phyloP scores from a whole-genome alignment of 2,329 filamentous ascomycete genomes.

The Arthrobotrys iridis region DNA sequence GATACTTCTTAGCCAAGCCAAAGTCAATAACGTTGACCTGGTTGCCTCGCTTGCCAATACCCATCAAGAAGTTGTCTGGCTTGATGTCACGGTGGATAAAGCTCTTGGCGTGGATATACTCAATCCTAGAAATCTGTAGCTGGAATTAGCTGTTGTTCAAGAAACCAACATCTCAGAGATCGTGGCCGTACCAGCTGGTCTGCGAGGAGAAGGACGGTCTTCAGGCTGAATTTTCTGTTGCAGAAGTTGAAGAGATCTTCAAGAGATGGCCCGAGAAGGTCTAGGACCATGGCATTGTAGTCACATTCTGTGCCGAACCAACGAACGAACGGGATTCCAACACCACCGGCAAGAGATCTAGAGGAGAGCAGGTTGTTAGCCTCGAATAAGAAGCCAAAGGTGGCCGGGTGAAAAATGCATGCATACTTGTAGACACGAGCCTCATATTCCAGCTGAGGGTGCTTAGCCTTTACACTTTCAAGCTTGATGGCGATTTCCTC shows the following conservation, averaged over 20 bases:
- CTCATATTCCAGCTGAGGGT: constrained; percentile 98
- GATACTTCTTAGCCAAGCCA: constrained; percentile 98
- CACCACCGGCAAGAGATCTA: constrained; percentile 88
- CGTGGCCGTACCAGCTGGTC: constrained; percentile 72
- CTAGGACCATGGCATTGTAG: constrained; percentile 99
- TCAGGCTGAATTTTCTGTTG: constrained; percentile 99
- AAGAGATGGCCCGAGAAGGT: constrained; percentile 91
- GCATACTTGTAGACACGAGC: constrained; percentile 86
- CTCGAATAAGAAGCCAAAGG: too few species aligned
- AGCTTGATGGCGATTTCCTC: constrained; percentile 99
- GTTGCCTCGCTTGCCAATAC: constrained; percentile 97
- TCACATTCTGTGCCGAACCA: constrained; percentile 99
- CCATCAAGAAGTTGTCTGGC: constrained; percentile 85
- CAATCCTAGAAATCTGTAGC: constrained; percentile 81
- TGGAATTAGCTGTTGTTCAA: constrained; percentile 24
- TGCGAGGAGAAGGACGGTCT: constrained; percentile 94
- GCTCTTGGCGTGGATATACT: constrained; percentile 99
- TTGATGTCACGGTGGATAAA: constrained; percentile 99
- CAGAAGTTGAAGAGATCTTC: constrained; percentile 99
- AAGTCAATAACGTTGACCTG: constrained; percentile 99
- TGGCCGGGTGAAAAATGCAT: neutral
- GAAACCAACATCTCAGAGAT: neutral
- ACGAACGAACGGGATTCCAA: constrained; percentile 97
- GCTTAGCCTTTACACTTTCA: constrained; percentile 99
- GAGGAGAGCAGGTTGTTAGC: constrained; percentile 60